Conservation (phyloP, 768 basidiomycete species). For the Termitomyces sp. region DNA sequence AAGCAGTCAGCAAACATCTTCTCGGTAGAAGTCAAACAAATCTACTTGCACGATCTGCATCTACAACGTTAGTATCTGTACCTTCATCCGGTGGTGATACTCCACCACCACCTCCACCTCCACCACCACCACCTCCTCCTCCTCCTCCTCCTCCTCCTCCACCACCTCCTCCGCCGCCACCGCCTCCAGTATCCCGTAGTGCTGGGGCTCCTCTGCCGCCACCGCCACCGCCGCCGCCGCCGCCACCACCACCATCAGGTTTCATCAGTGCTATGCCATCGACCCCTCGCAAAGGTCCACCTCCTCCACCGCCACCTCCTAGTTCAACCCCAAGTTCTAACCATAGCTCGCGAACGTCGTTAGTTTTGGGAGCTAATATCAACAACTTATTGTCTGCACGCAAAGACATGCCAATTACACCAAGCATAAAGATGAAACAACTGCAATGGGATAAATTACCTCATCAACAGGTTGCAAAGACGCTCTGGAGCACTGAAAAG, state of each 20-base stretch:
- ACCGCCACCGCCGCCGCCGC: slow-evolving; percentile 31
- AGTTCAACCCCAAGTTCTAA: slow-evolving; percentile 27
- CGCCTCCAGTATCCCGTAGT: slow-evolving; percentile 16
- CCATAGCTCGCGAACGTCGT: slow-evolving; percentile 45
- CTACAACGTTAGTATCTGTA: slow-evolving; percentile 17
- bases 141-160: neutral
- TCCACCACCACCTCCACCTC: neutral
- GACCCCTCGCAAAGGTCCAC: slow-evolving; percentile 22
- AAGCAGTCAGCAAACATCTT: slow-evolving; percentile 57
- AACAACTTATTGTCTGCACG: slow-evolving; percentile 54
- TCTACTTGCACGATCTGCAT: slow-evolving; percentile 29
- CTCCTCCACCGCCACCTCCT: slow-evolving; percentile 35
- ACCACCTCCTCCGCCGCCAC: slow-evolving; percentile 12
- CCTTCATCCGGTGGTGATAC: slow-evolving; percentile 19
- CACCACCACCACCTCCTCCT: neutral
- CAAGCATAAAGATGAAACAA: slow-evolving; percentile 93
- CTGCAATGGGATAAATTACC: slow-evolving; percentile 99
- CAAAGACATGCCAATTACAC: slow-evolving; percentile 82
- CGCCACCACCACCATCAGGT: slow-evolving; percentile 27
- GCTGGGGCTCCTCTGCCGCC: slow-evolving; percentile 26
- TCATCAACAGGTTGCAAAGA: slow-evolving; percentile 78
- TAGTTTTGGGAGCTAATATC: slow-evolving; percentile 52
- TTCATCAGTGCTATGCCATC: slow-evolving; percentile 17
- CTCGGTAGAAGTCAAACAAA: slow-evolving; percentile 40
- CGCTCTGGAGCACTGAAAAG: slow-evolving; percentile 76